These are phyloP conservation scores for Pezicula neosporulosa DNA, from an alignment of 2,329 filamentous ascomycete species.

Conservation along the genomic window DNA sequence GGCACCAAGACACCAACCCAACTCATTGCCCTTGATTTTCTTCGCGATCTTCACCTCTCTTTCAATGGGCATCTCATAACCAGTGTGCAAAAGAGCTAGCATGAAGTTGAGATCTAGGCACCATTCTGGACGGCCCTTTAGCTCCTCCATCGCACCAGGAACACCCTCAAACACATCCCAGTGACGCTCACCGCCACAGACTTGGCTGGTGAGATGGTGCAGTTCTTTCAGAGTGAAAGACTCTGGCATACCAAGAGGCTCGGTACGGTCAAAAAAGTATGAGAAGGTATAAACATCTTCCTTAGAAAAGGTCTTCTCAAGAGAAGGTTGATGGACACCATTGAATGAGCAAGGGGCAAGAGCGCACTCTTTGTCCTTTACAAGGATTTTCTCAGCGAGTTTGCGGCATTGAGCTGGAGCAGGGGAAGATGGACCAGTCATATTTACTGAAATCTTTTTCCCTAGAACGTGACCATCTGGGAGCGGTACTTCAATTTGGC, in stretches of 20 bases:
- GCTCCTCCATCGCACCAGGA: slow-evolving; percentile 74
- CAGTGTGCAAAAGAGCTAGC: slow-evolving; percentile 86
- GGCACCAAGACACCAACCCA: slow-evolving; percentile 96
- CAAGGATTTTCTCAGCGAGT: slow-evolving; percentile 84
- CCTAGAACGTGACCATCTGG: slow-evolving; percentile 64
- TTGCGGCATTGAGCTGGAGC: slow-evolving; percentile 84
- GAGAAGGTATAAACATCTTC: slow-evolving; percentile 97
- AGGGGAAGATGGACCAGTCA: slow-evolving; percentile 76
- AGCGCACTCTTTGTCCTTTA: slow-evolving; percentile 79
- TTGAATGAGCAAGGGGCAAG: slow-evolving; percentile 97
- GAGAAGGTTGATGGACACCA: slow-evolving; percentile 87
- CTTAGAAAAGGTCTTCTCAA: slow-evolving; percentile 85
- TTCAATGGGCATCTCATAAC: slow-evolving; percentile 97
- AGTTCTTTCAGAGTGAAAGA: slow-evolving; percentile 91
- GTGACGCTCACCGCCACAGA: slow-evolving; percentile 72
- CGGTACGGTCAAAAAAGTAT: slow-evolving; percentile 95
- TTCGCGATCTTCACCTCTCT: slow-evolving; percentile 97
- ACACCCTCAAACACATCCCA: slow-evolving; percentile 82
- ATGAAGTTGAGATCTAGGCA: slow-evolving; percentile 97
- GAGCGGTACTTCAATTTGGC: slow-evolving; percentile 70
- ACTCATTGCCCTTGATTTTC: slow-evolving; percentile 95
- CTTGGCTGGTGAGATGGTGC: slow-evolving; percentile 77
- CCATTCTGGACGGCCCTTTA: slow-evolving; percentile 79
- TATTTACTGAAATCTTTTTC: slow-evolving; percentile 66
- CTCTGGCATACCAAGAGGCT: slow-evolving; percentile 96